Evolutionary conservation across 768 basidiomycete species (phyloP).

Genomic region (Cyclocybe cylindracea): DNA sequence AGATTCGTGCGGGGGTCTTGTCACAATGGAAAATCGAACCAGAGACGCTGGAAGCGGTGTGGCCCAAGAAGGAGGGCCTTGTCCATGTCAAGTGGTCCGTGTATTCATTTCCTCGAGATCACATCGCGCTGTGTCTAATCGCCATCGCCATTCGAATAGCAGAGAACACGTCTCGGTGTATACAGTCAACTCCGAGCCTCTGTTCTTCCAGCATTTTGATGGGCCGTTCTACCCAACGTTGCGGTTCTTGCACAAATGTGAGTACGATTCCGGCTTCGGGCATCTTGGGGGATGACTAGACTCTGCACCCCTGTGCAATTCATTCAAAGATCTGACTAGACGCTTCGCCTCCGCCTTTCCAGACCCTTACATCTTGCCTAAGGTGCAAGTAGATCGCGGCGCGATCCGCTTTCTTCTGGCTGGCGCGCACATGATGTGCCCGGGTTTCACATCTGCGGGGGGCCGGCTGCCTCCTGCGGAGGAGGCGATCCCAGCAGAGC

Average conservation of each 20-base stretch:
- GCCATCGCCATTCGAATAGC: conserved; percentile 47
- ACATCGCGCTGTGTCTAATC: conserved; percentile 12
- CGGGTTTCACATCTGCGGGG: conserved; percentile 91
- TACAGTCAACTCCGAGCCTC: conserved; percentile 80
- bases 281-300: neutral
- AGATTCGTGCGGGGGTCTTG: conserved; percentile 77
- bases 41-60: conserved; percentile 85
- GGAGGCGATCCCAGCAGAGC: conserved; percentile 63
- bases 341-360: conserved; percentile 10
- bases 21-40: conserved; percentile 82
- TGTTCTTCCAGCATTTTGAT: conserved; percentile 97
- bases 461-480: conserved; percentile 82
- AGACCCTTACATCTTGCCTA: conserved; percentile 93
- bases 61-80: conserved; percentile 98
- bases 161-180: conserved; percentile 96
- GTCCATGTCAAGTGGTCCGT: conserved; percentile 93
- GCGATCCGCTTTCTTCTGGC: conserved; percentile 96
- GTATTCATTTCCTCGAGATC: conserved; percentile 7
- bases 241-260: conserved; percentile 90
- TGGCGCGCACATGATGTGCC: conserved; percentile 96
- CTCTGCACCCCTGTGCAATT: neutral
- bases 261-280: conserved; percentile 21
- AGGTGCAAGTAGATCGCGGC: conserved; percentile 90
- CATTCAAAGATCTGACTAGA: conserved; percentile 7
- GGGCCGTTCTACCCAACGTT: conserved; percentile 91